Evolutionary conservation across 225 moss, liverwort and hornwort genomes (phyloP), one percentile per base, ranked within the genome.

Genomic region (Polytrichum formosum): DNA sequence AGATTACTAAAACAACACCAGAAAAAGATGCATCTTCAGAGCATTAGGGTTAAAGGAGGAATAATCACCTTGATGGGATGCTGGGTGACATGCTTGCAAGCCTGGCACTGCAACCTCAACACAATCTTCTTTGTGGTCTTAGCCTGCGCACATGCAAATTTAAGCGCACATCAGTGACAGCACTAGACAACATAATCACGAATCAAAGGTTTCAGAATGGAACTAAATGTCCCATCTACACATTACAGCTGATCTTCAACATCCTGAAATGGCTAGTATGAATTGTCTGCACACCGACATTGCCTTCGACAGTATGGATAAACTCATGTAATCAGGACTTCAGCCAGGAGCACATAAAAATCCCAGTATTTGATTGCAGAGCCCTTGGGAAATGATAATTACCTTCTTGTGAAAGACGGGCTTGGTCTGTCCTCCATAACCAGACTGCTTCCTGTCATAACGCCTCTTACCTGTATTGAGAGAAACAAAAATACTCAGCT

Each of bases 391-490:
- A 4, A 46, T 3, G 46, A 13, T 16, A 58, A 58, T 1, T 6
- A 79, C 80, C 83, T 87, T 87, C 87, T 87, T 84, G 83, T 87
- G 87, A 59, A 87, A 87, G 69, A 87, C 87, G 13, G 87, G 87
- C 81, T 87, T 84, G 18, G 87, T 87, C 72, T 87, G 94, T 75
- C 94, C 94, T 75, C 94, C 94, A 55, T 92, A 95, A 71, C 94
- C 94, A 10, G 95, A 95, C 69, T 95, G 95, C 81, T 95, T 95
- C 85, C 95, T 79, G 77, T 95, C 92, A 82, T 95, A 95, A 77
- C 84, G 55, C 87, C 87, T 69, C 87, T 88, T 88, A 28, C 76
- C 76, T 76, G 63, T 26, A 5, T 28, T 17, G 1, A 60, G 6
- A 7, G 10, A 22, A 25, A 60, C 25, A 46, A 46, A 16, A 7